Percentiles rank a stretch among this genome's conserved stretches.
Conservation (phyloP, 1,139 yeast species). For the Suhomyces wounanorum region DNA sequence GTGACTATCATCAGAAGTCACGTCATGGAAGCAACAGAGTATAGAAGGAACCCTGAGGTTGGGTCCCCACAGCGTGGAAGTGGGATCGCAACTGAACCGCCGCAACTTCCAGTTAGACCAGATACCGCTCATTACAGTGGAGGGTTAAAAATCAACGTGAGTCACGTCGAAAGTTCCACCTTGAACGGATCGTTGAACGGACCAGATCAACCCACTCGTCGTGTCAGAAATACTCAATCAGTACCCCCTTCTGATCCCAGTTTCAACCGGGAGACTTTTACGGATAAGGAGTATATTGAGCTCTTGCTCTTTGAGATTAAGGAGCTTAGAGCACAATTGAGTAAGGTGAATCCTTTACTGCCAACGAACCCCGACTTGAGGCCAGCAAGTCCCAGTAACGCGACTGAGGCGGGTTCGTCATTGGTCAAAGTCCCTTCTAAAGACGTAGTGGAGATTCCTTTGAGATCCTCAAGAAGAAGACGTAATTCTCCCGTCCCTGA, state of each 20-base stretch:
- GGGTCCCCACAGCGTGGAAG: background rate
- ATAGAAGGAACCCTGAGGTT: background rate
- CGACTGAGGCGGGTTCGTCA: background rate
- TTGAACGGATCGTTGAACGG: background rate
- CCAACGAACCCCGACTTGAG: background rate
- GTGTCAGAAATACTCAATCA: slow-evolving; percentile 5
- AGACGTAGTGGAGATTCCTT: slow-evolving; percentile 20
- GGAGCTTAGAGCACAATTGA: slow-evolving; percentile 27
- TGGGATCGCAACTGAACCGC: background rate
- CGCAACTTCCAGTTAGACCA: background rate
- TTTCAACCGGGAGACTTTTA: slow-evolving; percentile 35
- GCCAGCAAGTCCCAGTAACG: background rate
- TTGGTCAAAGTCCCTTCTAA: background rate
- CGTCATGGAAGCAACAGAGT: background rate
- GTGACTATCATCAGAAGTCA: background rate
- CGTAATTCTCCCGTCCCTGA: slow-evolving; percentile 11
- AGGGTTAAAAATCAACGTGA: background rate
- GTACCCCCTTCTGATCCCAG: slow-evolving; percentile 38
- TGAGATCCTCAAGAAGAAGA: slow-evolving; percentile 24
- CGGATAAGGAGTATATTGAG: slow-evolving; percentile 39
- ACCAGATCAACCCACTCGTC: background rate
- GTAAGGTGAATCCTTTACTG: background rate
- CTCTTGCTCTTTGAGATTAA: slow-evolving; percentile 39
- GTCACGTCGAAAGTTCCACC: background rate
- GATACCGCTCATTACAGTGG: background rate